Base-by-base conservation (phyloP, 1,139 yeast genomes). In the Candida buenavistaensis region DNA sequence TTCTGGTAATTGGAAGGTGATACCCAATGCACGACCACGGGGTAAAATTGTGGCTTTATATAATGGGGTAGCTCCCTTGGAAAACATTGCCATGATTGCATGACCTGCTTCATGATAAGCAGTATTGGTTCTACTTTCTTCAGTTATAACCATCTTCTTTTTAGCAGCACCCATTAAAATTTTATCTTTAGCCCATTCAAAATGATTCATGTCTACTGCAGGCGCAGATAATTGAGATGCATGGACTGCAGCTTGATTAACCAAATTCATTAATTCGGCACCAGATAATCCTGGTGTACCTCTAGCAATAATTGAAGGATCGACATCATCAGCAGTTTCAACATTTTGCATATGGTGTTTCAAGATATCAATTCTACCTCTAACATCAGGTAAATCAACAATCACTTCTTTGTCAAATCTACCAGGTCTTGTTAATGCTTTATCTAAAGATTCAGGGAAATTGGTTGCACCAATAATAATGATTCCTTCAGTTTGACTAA, bases 41-140 rank as follows among this genome's bases (percentile, higher is more conserved):
- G 98, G 98, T 44, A 92, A 72, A 47, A 92, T 90, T 0, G 99
- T 94, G 2, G 97, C 98, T 63, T 92, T 92, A 65, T 94, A 94
- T 41, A 94, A 72, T 3, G 96, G 90, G 5, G 96, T 89, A 7
- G 98, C 97, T n/a, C 96, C 97, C 8, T 82, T 81, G 8, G 96
- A 87, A 61, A 76, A 92, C 78, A 92, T 75, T 5, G 98, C 97
- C 87, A 90, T 88, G 40, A 92, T 87, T 4, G 98, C 98, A 64
- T 92, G 99, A 3, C 99, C 99, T 7, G 98, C 99, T 66, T 92
- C 99, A 63, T 92, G 99, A 60, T 82, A 94, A 2, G 98, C 98
- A 13, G 98, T 94, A 49, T 92, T 90, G 49, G 77, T 79, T 59
- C 97, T 79, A 0, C 95, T 78, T 48, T 92, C 97, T 59, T 92